Conservation (phyloP, 2,329 filamentous ascomycete species). For the Didymella arachidicola region DNA sequence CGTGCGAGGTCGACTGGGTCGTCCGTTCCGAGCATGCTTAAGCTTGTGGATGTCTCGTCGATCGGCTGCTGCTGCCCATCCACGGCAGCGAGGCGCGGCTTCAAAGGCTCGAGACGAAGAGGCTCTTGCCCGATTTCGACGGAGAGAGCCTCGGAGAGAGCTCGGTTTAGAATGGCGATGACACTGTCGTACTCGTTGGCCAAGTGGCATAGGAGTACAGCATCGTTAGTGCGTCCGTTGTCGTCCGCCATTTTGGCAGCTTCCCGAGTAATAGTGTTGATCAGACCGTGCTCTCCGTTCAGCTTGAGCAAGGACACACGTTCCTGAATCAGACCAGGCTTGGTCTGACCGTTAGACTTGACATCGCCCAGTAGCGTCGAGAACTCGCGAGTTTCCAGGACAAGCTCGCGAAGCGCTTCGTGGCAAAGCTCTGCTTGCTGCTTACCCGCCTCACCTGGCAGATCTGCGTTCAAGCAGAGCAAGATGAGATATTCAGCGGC, state of each 20-base stretch:
- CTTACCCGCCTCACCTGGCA: constrained; percentile 75
- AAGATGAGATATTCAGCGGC: constrained; percentile 93
- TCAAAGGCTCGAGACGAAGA: constrained; percentile 79
- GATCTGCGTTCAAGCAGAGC: constrained; percentile 89
- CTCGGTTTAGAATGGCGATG: constrained; percentile 86
- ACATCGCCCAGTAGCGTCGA: constrained; percentile 94
- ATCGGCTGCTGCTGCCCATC: constrained; percentile 39
- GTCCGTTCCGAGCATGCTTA: constrained; percentile 73
- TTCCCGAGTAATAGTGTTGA: constrained; percentile 90
- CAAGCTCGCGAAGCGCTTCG: constrained; percentile 89
- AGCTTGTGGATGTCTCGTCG: constrained; percentile 51
- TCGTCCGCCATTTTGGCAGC: constrained; percentile 93
- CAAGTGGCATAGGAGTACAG: constrained; percentile 91
- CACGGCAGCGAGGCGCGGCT: constrained; percentile 64
- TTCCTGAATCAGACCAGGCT: constrained; percentile 86
- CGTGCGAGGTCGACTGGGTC: constrained; percentile 69
- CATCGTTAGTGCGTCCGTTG: constrained; percentile 90
- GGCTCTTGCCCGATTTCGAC: constrained; percentile 84
- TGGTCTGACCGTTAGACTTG: constrained; percentile 80
- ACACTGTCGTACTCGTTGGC: constrained; percentile 96
- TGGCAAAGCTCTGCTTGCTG: constrained; percentile 85
- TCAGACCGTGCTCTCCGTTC: constrained; percentile 80
- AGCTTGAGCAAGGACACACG: constrained; percentile 83
- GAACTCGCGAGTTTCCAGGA: constrained; percentile 96
- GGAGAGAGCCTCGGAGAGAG: constrained; percentile 87